phyloP scores from a whole-genome alignment of 148 eudicot species.

The Spergularia bocconei region DNA sequence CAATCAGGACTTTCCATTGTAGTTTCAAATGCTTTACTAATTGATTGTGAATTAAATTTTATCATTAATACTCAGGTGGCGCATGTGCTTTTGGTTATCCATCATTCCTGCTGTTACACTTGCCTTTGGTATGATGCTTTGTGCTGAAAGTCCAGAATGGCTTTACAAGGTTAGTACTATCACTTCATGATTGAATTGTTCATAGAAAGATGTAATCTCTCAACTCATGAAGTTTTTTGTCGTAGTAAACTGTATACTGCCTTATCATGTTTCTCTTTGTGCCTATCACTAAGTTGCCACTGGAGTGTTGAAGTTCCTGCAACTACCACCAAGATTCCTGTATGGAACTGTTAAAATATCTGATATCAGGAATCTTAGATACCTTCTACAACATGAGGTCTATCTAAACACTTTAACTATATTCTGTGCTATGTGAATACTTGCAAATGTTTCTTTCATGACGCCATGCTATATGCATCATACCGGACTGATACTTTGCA shows the following conservation, averaged over 20 bases:
- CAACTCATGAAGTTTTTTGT: not conserved
- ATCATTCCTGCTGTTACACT: conserved; percentile 73
- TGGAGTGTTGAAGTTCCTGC: not conserved
- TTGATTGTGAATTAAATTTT: not conserved
- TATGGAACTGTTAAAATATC: too few species aligned
- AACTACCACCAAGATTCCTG: not conserved
- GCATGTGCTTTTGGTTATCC: conserved; percentile 87
- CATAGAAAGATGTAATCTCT: not conserved
- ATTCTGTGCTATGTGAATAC: too few species aligned
- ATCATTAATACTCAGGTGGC: conserved; percentile 64
- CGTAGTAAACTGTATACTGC: not conserved
- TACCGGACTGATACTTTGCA: too few species aligned
- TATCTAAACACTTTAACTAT: too few species aligned
- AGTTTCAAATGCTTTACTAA: not conserved
- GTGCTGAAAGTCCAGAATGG: conserved; percentile 97
- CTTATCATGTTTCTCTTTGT: not conserved
- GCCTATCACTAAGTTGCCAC: not conserved
- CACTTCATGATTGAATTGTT: conserved; percentile 6
- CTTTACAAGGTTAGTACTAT: conserved; percentile 76
- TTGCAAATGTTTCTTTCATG: too few species aligned
- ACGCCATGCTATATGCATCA: too few species aligned
- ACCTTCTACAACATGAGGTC: too few species aligned
- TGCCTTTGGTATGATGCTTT: conserved; percentile 71
- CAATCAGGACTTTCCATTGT: not conserved
- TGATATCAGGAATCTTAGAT: too few species aligned